Conservation (phyloP, 768 basidiomycete genomes). For the Panaeolus cyanescens region DNA sequence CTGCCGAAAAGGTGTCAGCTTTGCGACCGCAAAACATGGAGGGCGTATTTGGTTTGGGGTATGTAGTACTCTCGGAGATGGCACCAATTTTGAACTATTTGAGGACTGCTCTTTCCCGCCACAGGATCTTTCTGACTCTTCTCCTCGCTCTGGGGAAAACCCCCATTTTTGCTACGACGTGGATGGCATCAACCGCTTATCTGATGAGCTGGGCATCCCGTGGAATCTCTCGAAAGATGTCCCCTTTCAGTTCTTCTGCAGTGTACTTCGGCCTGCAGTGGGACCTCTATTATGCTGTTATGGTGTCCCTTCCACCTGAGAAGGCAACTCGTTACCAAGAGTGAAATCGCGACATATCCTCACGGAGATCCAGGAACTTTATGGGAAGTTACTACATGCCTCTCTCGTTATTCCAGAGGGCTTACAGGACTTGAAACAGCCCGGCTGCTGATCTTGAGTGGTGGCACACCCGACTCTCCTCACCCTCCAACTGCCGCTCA, state of each 20-base stretch:
- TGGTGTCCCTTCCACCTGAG: conserved; percentile 6
- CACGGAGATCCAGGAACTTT: conserved; percentile 28
- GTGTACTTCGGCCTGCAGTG: conserved; percentile 18
- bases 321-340: conserved; percentile 15
- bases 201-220: conserved; percentile 18
- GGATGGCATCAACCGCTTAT: conserved; percentile 32
- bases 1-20: neutral
- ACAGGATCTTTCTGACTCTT: conserved; percentile 21
- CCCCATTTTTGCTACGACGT: too few species aligned
- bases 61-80: conserved; percentile 9
- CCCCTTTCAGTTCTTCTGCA: conserved; percentile 2
- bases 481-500: conserved; percentile 6
- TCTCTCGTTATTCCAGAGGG: conserved; percentile 24
- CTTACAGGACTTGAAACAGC: conserved; percentile 36
- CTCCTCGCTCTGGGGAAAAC: conserved; percentile 11
- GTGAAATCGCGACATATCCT: conserved; percentile 19
- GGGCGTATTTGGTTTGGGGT: too few species aligned
- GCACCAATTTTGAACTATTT: conserved; percentile 23
- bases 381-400: conserved; percentile 36
- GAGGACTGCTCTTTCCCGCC: conserved; percentile 21
- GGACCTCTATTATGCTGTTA: conserved; percentile 7
- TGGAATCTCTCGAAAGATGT: conserved; percentile 16
- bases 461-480: conserved; percentile 28
- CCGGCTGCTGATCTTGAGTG: too few species aligned
- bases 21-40: conserved; percentile 17